Evolutionary conservation across 1,284 basidiomycete genomes (phyloP).

Genomic region (Rhodofomes roseus): DNA sequence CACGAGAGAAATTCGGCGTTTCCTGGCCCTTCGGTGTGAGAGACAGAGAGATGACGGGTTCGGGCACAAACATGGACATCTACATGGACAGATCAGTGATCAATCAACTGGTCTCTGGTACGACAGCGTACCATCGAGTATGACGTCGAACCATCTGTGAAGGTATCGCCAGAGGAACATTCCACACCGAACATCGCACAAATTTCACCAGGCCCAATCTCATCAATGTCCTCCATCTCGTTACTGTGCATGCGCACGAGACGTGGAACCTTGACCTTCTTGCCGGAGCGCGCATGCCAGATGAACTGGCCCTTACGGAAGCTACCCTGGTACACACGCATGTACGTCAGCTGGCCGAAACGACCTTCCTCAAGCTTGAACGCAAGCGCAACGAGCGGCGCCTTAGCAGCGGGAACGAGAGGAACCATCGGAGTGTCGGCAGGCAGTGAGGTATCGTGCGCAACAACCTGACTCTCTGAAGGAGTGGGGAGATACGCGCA

Average conservation of each 20-base stretch:
- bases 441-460: conserved; percentile 80
- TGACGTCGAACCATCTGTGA: conserved; percentile 86
- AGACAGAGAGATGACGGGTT: conserved; percentile 95
- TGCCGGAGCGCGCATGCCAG: conserved; percentile 93
- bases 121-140: conserved; percentile 77
- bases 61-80: conserved; percentile 99
- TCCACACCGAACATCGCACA: conserved; percentile 99
- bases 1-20: conserved; percentile 94
- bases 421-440: conserved; percentile 65
- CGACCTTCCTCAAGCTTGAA: conserved; percentile 99
- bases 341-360: conserved; percentile 97
- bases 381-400: conserved; percentile 90
- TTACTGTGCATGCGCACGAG: conserved; percentile 98
- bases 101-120: neutral
- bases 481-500: conserved; percentile 96
- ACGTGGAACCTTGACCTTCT: conserved; percentile 97
- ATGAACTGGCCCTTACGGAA: conserved; percentile 85
- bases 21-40: conserved; percentile 92
- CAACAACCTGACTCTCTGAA: conserved; percentile 74
- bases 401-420: conserved; percentile 76
- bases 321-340: conserved; percentile 97
- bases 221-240: conserved; percentile 98
- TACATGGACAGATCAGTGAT: conserved; percentile 26
- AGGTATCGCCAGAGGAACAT: conserved; percentile 97
- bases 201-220: conserved; percentile 97